phyloP scores from a whole-genome alignment of 345 rosid genomes.

The Aurinia saxatilis region DNA sequence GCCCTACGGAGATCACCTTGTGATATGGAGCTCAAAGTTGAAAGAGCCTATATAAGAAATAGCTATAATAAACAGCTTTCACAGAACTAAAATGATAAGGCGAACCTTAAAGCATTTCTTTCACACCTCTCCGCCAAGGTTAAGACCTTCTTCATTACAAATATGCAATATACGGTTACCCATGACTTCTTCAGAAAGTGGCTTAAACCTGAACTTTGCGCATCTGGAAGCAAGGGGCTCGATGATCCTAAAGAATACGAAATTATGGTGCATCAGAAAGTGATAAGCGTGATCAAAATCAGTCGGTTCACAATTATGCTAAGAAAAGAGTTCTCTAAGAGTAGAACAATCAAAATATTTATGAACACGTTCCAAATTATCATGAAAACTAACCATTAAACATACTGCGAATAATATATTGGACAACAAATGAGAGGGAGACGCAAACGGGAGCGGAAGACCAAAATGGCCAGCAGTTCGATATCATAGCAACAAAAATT shows the following conservation, averaged over 20 bases:
- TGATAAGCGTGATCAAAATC: slow-evolving; percentile 8
- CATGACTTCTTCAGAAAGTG: slow-evolving; percentile 92
- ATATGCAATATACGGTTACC: slow-evolving; percentile 69
- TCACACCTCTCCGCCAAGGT: slow-evolving; percentile 63
- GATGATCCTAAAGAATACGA: slow-evolving; percentile 56
- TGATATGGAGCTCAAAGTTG: slow-evolving; percentile 77
- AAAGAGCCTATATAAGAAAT: slow-evolving; percentile 51
- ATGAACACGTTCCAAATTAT: not conserved
- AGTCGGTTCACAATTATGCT: not conserved
- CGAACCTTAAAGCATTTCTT: slow-evolving; percentile 6
- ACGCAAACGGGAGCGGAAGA: not conserved
- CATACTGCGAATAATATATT: not conserved
- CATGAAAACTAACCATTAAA: not conserved
- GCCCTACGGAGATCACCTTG: slow-evolving; percentile 99
- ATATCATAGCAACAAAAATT: not conserved
- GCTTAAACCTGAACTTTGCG: slow-evolving; percentile 98
- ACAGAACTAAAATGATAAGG: slow-evolving; percentile 7
- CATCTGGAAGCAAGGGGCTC: slow-evolving; percentile 99
- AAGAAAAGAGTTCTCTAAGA: not conserved
- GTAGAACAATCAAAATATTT: not conserved
- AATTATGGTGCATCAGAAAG: too few species aligned
- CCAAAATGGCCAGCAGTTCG: not conserved
- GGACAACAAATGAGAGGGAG: not conserved
- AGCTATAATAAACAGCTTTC: not conserved
- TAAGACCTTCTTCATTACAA: slow-evolving; percentile 80